Evolutionary conservation across 139 green algal genomes (phyloP).

Genomic region (Zygnema circumcarinatum): DNA sequence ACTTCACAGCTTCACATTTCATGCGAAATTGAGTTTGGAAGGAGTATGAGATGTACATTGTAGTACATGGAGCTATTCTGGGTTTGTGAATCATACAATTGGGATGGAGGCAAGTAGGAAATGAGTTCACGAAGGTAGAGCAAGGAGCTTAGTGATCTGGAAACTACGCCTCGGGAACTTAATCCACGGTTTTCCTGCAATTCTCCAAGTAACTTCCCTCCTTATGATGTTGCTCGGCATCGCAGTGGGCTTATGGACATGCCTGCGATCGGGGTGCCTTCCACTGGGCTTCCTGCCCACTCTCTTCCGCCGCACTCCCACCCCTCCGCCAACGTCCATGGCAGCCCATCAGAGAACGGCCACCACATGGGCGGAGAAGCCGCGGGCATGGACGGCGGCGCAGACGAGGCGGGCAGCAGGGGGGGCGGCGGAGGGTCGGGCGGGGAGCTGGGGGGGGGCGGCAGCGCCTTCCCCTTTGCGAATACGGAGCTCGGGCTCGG

Average conservation of each 20-base stretch:
- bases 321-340: not conserved
- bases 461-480: not conserved
- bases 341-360: not conserved
- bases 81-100: too few relatives aligned
- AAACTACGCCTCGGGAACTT: not conserved
- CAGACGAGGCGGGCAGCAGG: not conserved
- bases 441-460: not conserved
- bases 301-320: not conserved
- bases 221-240: too few relatives aligned
- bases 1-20: too few relatives aligned
- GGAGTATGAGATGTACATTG: too few relatives aligned
- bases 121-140: not conserved
- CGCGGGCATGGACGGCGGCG: not conserved
- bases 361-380: not conserved
- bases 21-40: too few relatives aligned
- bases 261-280: not conserved
- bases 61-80: too few relatives aligned
- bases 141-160: not conserved
- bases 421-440: not conserved
- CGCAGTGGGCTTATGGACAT: conserved; percentile 6
- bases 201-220: not conserved
- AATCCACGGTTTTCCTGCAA: not conserved
- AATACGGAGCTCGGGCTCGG: not conserved
- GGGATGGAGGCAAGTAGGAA: not conserved
- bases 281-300: not conserved